These are phyloP conservation scores for Drechslerella dactyloides DNA, from an alignment of 2,329 filamentous ascomycete species.

Conservation along the genomic window DNA sequence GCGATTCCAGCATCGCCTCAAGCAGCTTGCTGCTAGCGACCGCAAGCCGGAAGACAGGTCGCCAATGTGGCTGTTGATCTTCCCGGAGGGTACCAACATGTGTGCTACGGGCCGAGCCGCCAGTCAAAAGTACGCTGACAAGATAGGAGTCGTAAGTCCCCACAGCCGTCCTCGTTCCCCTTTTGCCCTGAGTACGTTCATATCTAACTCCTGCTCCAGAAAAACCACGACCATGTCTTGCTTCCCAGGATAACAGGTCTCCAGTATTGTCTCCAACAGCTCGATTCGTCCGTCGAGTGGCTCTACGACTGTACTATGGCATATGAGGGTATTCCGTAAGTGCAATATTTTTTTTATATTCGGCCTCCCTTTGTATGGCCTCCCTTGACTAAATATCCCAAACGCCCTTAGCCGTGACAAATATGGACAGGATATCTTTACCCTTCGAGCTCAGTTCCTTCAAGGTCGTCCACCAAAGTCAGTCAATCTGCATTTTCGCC, in stretches of 20 bases:
- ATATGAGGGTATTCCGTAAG: slow-evolving; percentile 91
- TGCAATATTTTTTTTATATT: slow-evolving; percentile 55
- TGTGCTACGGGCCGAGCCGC: slow-evolving; percentile 72
- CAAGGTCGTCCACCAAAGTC: slow-evolving; percentile 88
- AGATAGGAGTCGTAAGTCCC: slow-evolving; percentile 66
- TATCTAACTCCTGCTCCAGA: slow-evolving; percentile 51
- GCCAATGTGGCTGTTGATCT: slow-evolving; percentile 89
- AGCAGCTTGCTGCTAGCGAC: slow-evolving; percentile 69
- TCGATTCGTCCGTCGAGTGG: slow-evolving; percentile 74
- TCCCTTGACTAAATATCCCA: slow-evolving; percentile 28
- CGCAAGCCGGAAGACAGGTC: slow-evolving; percentile 64
- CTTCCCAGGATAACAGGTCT: slow-evolving; percentile 81
- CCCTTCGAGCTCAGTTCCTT: slow-evolving; percentile 83
- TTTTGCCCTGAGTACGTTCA: neutral
- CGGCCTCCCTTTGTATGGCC: slow-evolving; percentile 20
- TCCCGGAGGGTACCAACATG: slow-evolving; percentile 85
- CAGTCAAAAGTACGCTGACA: slow-evolving; percentile 77
- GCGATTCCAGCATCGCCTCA: slow-evolving; percentile 74
- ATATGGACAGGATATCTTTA: slow-evolving; percentile 91
- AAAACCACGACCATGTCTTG: slow-evolving; percentile 75
- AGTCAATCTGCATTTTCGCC: slow-evolving; percentile 95
- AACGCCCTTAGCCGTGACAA: slow-evolving; percentile 67
- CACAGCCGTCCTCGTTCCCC: neutral
- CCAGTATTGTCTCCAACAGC: slow-evolving; percentile 77
- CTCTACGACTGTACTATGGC: slow-evolving; percentile 93